phyloP scores from a whole-genome alignment of 169 alveolate genomes.

The Eimeria acervulina region DNA sequence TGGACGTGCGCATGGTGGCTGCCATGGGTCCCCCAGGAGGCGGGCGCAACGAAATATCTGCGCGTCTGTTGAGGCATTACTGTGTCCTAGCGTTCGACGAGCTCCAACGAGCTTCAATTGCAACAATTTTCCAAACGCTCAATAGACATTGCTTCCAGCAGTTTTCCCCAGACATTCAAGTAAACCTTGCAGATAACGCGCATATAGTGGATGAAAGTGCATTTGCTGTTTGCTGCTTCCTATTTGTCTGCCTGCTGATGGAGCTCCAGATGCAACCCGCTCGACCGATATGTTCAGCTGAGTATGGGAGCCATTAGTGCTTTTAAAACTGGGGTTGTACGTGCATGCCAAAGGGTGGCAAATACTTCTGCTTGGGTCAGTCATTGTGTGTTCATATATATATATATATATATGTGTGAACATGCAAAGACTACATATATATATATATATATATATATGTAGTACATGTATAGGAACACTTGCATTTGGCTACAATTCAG shows the following conservation, averaged over 20 bases:
- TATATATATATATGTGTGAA: too few species aligned
- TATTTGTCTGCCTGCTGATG: background rate
- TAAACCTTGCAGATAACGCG: background rate
- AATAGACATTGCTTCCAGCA: slow-evolving; percentile 89
- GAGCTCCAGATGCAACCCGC: background rate
- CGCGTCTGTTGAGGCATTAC: slow-evolving; percentile 94
- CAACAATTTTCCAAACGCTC: slow-evolving; percentile 92
- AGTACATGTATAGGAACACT: too few species aligned
- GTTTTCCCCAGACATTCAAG: slow-evolving; percentile 88
- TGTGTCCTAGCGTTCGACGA: slow-evolving; percentile 93
- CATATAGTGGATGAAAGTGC: background rate
- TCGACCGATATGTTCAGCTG: background rate
- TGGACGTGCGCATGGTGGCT: slow-evolving; percentile 91
- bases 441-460: background rate
- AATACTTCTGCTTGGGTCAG: too few species aligned
- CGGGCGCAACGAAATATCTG: slow-evolving; percentile 94
- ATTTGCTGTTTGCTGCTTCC: background rate
- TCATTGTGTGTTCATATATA: background rate
- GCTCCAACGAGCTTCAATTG: slow-evolving; percentile 91
- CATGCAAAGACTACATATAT: too few species aligned
- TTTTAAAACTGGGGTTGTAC: background rate
- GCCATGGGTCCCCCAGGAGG: slow-evolving; percentile 98
- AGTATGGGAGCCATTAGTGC: background rate
- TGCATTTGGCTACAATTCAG: slow-evolving; percentile 11
- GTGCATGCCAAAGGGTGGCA: background rate